Base-by-base conservation (phyloP, 108 stramenopile genomes). In the Skeletonema grethae region DNA sequence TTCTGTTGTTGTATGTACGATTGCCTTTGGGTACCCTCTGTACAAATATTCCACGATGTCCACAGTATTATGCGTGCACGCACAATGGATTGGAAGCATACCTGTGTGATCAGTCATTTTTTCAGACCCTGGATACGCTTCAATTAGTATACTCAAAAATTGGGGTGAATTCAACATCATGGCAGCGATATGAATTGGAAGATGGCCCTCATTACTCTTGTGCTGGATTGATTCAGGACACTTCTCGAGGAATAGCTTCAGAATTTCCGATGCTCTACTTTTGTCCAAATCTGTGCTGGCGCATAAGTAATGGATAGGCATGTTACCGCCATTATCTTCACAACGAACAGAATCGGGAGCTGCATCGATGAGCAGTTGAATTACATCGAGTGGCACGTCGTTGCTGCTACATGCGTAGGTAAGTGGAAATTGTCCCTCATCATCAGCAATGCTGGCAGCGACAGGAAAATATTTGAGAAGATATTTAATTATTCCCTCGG, bases 301-400 rank as follows among this genome's bases (percentile, higher is more conserved):
- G 30, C 67, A 68, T 31, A 68, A 50, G 32, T 4, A 34, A 55
- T 68, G 67, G 0, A 68, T 25, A 34, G 67, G 56, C 28, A 68
- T 28, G 11, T 6, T 16, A 7, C 67, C 67, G 2, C 4, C 2
- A 13, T 28, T 6, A 2, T 35, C 56, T 20, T 20, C 2, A 1
- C 39, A 56, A 18, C 9, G 7, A 30, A 56, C 48, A 24, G 67
- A 32, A n/a, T 68, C 50, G 13, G 67, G 67, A 9, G 29, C 53
- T 34, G 22, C 32, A 38, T 68, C 30, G 11, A 68, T 32, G 7
- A 68, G 67, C 13, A 68, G 28, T 31, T 57, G 67, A 22, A 68
- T 29, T 1, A 28, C 57, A 4, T 7, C 35, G 12, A 38, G 34
- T 50, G 46, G 13, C 7, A 68, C 31, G 11, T 56, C 31, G 28